Base-by-base conservation (phyloP, 2,329 filamentous ascomycete genomes). In the Talaromyces atroroseus region DNA sequence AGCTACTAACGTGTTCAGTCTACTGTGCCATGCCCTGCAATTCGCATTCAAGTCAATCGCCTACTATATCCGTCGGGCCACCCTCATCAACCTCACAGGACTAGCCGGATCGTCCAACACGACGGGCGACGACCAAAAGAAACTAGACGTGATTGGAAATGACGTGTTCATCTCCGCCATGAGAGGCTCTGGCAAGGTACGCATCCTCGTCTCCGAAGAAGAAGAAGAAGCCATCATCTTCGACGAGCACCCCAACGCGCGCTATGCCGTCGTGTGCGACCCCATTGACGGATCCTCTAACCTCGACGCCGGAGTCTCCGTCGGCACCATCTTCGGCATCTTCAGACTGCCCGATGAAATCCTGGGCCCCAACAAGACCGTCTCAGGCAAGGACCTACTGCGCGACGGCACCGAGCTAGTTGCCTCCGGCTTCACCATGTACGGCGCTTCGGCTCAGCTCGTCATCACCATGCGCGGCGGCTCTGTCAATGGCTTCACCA, bases 21-120 rank as follows among this genome's bases (percentile, higher is more conserved):
- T 99, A 53, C 85, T 99, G 59, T 96, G 91, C 82, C 94, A 99
- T 74, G 92, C 94, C 59, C 88, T 99, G 58, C 94, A 97, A 76
- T 99, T 97, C 81, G 92, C 94, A 63, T 99, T 99, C 87, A 99
- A 99, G 81, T 95, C 90, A 64, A 99, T 99, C 74, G 90, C 94
- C 66, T 96, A 97, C 82, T 99, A 96, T 81, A 99, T 99, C 75
- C 92, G 92, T 68, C 88, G 94, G 74, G 91, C 92, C 36, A 92
- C 90, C 23, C 80, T 99, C 62, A 92, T 97, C 78, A 96, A 96
- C 80, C 84, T 99, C 60, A 95, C 90, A 52, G 94, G 94, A 60
- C 85, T 99, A 49, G 94, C 94, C 60, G 94, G 94, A 58, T 94
- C 92, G 59, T 90, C 91, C 63, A 99, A 99, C 78, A 90, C 82